A percentile compares a stretch with the other conserved stretches of the same genome.
Conservation (phyloP, 1,284 basidiomycete species). For the Inonotus obliquus region DNA sequence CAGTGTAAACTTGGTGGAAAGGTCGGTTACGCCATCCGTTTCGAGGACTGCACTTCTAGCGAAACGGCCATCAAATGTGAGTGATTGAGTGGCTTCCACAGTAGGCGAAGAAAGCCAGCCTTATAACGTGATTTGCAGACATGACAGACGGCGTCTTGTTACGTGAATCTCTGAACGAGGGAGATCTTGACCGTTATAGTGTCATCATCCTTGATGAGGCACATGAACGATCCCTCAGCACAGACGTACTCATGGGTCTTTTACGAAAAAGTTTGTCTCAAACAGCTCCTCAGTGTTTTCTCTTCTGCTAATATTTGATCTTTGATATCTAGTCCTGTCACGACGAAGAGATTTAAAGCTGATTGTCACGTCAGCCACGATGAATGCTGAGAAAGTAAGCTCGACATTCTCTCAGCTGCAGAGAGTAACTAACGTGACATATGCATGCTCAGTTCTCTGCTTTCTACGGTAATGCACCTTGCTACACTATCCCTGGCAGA, state of each 20-base stretch:
- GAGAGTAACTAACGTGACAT: background rate
- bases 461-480: constrained; percentile 94
- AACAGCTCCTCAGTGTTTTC: constrained; percentile 2
- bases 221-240: constrained; percentile 93
- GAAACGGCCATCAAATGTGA: constrained; percentile 94
- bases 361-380: constrained; percentile 97
- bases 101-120: background rate
- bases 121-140: constrained; percentile 45
- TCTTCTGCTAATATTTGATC: constrained; percentile 3
- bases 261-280: constrained; percentile 76
- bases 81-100: no score
- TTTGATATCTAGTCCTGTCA: constrained; percentile 64
- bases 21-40: constrained; percentile 96
- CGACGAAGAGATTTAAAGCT: constrained; percentile 90
- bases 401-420: background rate
- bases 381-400: constrained; percentile 95
- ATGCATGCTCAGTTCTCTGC: constrained; percentile 66
- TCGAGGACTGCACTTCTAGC: constrained; percentile 91
- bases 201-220: constrained; percentile 97
- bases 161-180: constrained; percentile 93
- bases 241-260: constrained; percentile 96
- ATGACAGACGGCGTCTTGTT: constrained; percentile 99
- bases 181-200: constrained; percentile 91
- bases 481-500: constrained; percentile 95
- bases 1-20: constrained; percentile 82